These are phyloP conservation scores for Kodamaea lidongshanica DNA, from an alignment of 805 yeast species.

Conservation along the genomic window DNA sequence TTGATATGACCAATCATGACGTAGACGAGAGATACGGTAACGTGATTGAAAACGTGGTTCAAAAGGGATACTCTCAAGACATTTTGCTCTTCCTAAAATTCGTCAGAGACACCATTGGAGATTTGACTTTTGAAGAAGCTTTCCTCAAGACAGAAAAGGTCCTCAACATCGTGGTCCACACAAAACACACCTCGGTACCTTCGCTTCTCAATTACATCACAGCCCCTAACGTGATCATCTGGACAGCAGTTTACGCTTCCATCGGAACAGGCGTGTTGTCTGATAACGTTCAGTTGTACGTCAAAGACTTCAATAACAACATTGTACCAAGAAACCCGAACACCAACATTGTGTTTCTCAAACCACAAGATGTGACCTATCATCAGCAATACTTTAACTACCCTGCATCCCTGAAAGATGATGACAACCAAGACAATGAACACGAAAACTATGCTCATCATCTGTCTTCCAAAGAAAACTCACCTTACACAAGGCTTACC, in stretches of 20 bases:
- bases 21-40: conserved; percentile 59
- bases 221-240: conserved; percentile 83
- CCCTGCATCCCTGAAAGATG: conserved; percentile 9
- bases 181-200: conserved; percentile 65
- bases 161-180: conserved; percentile 79
- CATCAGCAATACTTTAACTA: conserved; percentile 37
- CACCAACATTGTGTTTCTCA: conserved; percentile 36
- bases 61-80: conserved; percentile 83
- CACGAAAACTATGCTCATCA: conserved; percentile 12
- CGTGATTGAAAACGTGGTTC: conserved; percentile 66
- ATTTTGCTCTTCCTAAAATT: conserved; percentile 71
- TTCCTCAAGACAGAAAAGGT: conserved; percentile 71
- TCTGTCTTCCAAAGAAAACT: conserved; percentile 24
- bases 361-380: conserved; percentile 41
- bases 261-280: conserved; percentile 66
- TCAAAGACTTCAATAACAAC: conserved; percentile 57
- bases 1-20: conserved; percentile 45
- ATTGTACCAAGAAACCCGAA: conserved; percentile 46
- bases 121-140: conserved; percentile 90
- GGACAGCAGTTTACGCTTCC: conserved; percentile 83
- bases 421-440: conserved; percentile 8
- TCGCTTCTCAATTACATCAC: conserved; percentile 80
- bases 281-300: conserved; percentile 50
- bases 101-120: conserved; percentile 70
- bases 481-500: conserved; percentile 80